A percentile compares a stretch with the other conserved stretches of the same genome.
These are phyloP conservation scores for Ophiostoma sp. DNA, from an alignment of 2,329 filamentous ascomycete genomes.

Conservation along the genomic window DNA sequence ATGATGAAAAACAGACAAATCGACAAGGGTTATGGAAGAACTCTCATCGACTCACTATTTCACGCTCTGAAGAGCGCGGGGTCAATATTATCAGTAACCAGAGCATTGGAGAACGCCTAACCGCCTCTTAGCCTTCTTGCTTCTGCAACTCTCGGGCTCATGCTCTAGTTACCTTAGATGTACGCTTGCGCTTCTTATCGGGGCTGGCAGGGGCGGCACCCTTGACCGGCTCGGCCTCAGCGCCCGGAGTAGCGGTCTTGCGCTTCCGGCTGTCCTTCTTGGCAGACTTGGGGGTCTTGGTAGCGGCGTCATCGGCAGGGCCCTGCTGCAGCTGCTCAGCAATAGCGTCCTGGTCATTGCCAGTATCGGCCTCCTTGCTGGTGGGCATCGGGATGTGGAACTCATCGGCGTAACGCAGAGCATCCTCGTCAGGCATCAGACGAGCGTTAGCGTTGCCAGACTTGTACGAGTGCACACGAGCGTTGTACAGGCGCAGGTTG, in stretches of 20 bases:
- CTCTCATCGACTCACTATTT: slow-evolving; percentile 35
- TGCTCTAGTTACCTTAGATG: slow-evolving; percentile 56
- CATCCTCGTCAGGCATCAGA: slow-evolving; percentile 62
- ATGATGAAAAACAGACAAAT: slow-evolving; percentile 20
- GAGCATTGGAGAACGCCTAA: slow-evolving; percentile 35
- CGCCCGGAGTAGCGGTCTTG: slow-evolving; percentile 53
- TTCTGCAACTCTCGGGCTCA: slow-evolving; percentile 61
- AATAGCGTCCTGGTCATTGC: slow-evolving; percentile 57
- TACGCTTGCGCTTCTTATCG: slow-evolving; percentile 64
- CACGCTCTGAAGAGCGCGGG: slow-evolving; percentile 36
- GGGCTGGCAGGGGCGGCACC: slow-evolving; percentile 52
- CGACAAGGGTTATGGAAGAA: slow-evolving; percentile 28
- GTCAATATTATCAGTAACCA: slow-evolving; percentile 36
- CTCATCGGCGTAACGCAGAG: slow-evolving; percentile 60
- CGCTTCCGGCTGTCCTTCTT: slow-evolving; percentile 53
- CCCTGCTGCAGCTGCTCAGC: slow-evolving; percentile 58
- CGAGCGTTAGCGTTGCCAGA: slow-evolving; percentile 58
- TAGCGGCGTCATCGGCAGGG: slow-evolving; percentile 45
- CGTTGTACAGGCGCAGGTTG: slow-evolving; percentile 66
- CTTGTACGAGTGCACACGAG: slow-evolving; percentile 66
- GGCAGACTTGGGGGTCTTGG: slow-evolving; percentile 61
- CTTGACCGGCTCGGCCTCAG: slow-evolving; percentile 45
- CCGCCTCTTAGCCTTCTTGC: slow-evolving; percentile 56
- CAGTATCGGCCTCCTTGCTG: slow-evolving; percentile 46
- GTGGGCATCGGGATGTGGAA: slow-evolving; percentile 56